phyloP scores from a whole-genome alignment of 495 filamentous ascomycete genomes.

The Parathielavia appendiculata region DNA sequence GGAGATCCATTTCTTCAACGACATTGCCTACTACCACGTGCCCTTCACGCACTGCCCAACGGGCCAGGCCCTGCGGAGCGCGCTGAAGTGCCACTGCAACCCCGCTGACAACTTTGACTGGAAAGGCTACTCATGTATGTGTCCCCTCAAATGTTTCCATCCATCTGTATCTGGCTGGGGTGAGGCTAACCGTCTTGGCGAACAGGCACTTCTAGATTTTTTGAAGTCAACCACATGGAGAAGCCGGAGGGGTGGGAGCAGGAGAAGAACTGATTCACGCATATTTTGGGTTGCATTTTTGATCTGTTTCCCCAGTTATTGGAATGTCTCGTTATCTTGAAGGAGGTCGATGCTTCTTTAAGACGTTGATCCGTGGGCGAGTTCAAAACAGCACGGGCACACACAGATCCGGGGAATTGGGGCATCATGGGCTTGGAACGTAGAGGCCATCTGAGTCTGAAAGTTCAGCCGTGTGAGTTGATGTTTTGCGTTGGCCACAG shows the following conservation, averaged over 20 bases:
- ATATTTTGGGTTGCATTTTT: slow-evolving; percentile 12
- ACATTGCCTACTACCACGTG: slow-evolving; percentile 98
- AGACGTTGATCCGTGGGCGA: not conserved
- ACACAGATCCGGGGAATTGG: not conserved
- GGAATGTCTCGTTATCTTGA: not conserved
- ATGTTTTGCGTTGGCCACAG: not conserved
- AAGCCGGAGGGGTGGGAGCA: slow-evolving; percentile 80
- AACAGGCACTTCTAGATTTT: slow-evolving; percentile 73
- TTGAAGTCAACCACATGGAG: slow-evolving; percentile 68
- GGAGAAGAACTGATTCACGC: slow-evolving; percentile 55
- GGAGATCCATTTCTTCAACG: slow-evolving; percentile 96
- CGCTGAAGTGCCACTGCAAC: slow-evolving; percentile 89
- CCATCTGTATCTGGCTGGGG: not conserved
- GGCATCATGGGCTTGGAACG: not conserved
- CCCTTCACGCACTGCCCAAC: slow-evolving; percentile 98
- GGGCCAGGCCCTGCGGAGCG: slow-evolving; percentile 68
- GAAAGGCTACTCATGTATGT: slow-evolving; percentile 93
- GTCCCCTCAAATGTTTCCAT: not conserved
- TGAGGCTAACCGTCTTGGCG: slow-evolving; percentile 11
- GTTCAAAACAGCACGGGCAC: too few species aligned
- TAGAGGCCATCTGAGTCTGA: not conserved
- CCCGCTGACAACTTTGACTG: slow-evolving; percentile 97
- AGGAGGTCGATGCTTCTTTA: not conserved
- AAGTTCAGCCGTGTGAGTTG: not conserved
- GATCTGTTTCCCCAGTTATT: not conserved